Evolutionary conservation across 129 eudicot species (phyloP), one percentile per base, ranked within the genome.

Genomic region (Arctium minus): DNA sequence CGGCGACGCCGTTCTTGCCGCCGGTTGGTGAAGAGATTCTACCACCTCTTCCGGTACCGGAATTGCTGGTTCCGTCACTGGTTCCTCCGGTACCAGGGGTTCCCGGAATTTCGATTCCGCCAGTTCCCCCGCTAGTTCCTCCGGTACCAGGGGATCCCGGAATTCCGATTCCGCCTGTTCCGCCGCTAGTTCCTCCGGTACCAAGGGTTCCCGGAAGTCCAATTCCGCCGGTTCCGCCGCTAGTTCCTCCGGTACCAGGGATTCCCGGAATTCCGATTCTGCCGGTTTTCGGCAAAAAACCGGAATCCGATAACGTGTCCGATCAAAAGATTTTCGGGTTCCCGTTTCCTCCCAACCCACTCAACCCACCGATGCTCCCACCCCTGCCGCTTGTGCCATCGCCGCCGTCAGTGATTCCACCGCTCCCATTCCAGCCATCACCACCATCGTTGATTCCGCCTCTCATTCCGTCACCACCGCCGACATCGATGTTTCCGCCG

Each of bases 1-100:
- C 94, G 32, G 86, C 89, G 1, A 56, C 81, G 30, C 86, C 92
- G 27, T 78, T 81, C 70, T 76, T 53, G 46, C 89, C 87, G 15
- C 88, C 90, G 0, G 8, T 76, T 22, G 83, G 83, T 6, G 85
- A 38, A 37, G 75, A 36, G 30, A 2, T 68, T 64, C 83, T 90
- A 6, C 97, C 94, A 10, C 86, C 91, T 9, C 78, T 90, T 30
- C 94, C 97, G 1, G 29, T 91, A 27, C 97, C 93, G 11, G 83
- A 70, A 5, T 60, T 92, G 31, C 93, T 89, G 18, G 10, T 73
- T 32, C 84, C 80, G 8, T 81, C 83, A 5, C 8, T 48, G 37
- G 77, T 90, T 31, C 94, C 94, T 0, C 72, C 80, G 0, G 67
- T 87, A 5, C 90, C 89, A 8, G 80, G 4, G 1, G 72, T 83